phyloP scores from a whole-genome alignment of 768 basidiomycete species.

The Boletus huronensis region DNA sequence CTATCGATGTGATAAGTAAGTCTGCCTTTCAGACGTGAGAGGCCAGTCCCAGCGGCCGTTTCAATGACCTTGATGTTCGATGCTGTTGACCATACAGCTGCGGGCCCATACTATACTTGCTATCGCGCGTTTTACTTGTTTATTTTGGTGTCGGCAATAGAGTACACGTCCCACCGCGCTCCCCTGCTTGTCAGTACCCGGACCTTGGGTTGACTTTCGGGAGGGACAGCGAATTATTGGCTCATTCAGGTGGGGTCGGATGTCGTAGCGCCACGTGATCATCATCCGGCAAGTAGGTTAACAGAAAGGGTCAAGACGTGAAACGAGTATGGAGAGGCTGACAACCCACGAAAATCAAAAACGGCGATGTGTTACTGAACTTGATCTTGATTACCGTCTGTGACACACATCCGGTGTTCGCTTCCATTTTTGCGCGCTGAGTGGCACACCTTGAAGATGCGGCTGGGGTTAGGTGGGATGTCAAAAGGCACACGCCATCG shows the following conservation, averaged over 20 bases:
- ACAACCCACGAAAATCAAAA: conserved; percentile 14
- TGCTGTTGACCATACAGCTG: conserved; percentile 7
- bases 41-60: conserved; percentile 5
- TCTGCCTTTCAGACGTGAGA: conserved; percentile 9
- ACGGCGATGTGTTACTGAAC: conserved; percentile 11
- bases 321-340: conserved; percentile 27
- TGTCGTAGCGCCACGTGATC: conserved; percentile 21
- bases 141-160: conserved; percentile 8
- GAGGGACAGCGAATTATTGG: neutral
- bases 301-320: conserved; percentile 19
- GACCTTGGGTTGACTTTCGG: conserved; percentile 10
- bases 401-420: conserved; percentile 1
- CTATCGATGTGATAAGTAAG: conserved; percentile 2
- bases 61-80: conserved; percentile 8
- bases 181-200: conserved; percentile 14
- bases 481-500: conserved; percentile 11
- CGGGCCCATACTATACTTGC: conserved; percentile 13
- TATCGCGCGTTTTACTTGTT: conserved; percentile 6
- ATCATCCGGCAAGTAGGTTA: conserved; percentile 28
- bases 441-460: conserved; percentile 14
- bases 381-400: conserved; percentile 8
- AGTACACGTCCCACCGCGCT: conserved; percentile 1
- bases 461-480: conserved; percentile 8
- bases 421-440: conserved; percentile 23
- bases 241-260: neutral